Base-by-base conservation (phyloP, 305 asterid species). In the Fraxinus angustifolia region DNA sequence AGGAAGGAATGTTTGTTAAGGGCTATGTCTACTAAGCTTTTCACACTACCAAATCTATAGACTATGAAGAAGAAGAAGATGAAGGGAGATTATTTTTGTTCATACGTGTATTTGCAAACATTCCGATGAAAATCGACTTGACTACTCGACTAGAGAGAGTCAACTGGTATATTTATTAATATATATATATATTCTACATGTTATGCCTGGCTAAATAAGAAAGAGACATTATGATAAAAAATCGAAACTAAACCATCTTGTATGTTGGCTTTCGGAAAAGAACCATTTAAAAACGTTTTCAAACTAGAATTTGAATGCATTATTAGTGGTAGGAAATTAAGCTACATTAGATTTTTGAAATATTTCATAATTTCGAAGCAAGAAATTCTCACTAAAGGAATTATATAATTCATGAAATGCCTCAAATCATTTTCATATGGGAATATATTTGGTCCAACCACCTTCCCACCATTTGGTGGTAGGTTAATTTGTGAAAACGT, bases 1-100 rank as follows among this genome's bases (percentile, higher is more conserved):
- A 85, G 75, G 8, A 89, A 81, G 91, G 90, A 53, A 86, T 89
- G 92, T 89, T 89, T 17, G 91, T 88, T 26, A 90, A 88, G 85
- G 91, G 87, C 53, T 88, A 90, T 40, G 78, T 72, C 56, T 90
- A 90, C 88, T 90, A 84, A 86, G 87, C 78, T 74, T 80, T 42
- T 12, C 58, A 19, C 0, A 77, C 62, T 50, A 6, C 30, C 58
- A 0, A 60, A 53, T 80, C 36, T 17, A 72, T 75, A 36, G 75
- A 79, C 23, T 34, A 8, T 8, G 74, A 40, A 12, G 67, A 17
- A 56, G 67, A 17, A 56, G 67, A 17, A 1, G 28, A 56, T 56
- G 28, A 2, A 14, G 77, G 79, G 84, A 79, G 80, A 60, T 82
- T 85, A 62, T 83, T 88, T 86, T 84, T 84, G 86, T 67, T 76